Percentiles rank a stretch among this genome's conserved stretches.
Evolutionary conservation across 768 basidiomycete species (phyloP).

Genomic region (Boletus rubroflammeus): DNA sequence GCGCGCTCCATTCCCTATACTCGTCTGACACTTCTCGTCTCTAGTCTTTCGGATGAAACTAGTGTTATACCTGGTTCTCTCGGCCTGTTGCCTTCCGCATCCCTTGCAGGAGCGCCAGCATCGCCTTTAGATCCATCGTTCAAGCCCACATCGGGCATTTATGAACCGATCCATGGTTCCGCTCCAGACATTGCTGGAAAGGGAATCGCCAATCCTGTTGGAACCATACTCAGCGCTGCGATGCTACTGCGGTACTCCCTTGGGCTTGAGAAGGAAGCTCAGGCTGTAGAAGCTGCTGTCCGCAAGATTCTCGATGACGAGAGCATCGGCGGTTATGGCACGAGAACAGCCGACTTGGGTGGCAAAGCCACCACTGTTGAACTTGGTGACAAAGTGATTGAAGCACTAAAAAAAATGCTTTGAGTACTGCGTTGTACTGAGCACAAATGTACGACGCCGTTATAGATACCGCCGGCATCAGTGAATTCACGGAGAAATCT

Average conservation of each 20-base stretch:
- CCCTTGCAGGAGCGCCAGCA: conserved; percentile 84
- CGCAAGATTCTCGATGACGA: conserved; percentile 77
- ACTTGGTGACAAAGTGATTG: conserved; percentile 80
- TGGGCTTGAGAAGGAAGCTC: conserved; percentile 79
- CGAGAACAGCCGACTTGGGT: conserved; percentile 85
- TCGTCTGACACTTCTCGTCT: background rate
- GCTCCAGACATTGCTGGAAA: conserved; percentile 95
- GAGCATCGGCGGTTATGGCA: conserved; percentile 65
- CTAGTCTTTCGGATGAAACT: conserved; percentile 90
- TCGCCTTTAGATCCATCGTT: conserved; percentile 49
- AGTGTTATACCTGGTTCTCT: conserved; percentile 98
- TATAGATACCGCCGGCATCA: background rate
- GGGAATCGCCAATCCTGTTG: conserved; percentile 92
- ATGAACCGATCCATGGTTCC: conserved; percentile 96
- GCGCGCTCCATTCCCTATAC: background rate
- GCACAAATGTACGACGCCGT: background rate
- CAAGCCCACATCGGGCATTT: conserved; percentile 81
- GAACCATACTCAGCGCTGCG: conserved; percentile 91
- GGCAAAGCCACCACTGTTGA: conserved; percentile 72
- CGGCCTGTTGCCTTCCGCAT: conserved; percentile 93
- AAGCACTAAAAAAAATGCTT: conserved; percentile 60
- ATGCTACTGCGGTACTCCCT: conserved; percentile 95
- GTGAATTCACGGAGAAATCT: background rate
- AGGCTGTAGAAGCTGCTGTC: conserved; percentile 87
- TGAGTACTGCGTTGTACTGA: conserved; percentile 23